Base-by-base conservation (phyloP, 352 stramenopile species). In the Peronosclerospora sorghi region DNA sequence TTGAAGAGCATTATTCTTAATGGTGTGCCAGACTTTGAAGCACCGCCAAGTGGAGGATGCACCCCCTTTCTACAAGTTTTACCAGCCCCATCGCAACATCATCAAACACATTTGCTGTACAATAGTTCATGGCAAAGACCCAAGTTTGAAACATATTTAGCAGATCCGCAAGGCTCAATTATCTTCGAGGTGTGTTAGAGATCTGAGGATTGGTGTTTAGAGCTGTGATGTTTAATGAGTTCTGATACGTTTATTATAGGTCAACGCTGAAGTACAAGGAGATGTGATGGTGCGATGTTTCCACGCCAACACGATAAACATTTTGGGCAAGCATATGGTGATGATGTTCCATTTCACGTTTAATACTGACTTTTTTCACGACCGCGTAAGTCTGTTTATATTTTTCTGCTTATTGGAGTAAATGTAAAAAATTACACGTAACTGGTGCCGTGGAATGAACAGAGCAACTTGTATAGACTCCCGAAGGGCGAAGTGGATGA, bases 261-360 rank as follows among this genome's bases (percentile, higher is more conserved):
- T 72, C 14, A 86, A 88, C 39, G 80, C 58, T 28, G 48, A 83
- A 38, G 67, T 91, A 15, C 73, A 86, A 35, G 75, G 75, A 1
- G 78, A 91, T 35, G 65, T 77, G 9, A 18, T 84, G 24, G 65
- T 91, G 23, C 59, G 75, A 14, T 78, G 73, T 29, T 91, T 86
- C 48, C 73, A 91, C 24, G 73, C 78, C 12, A 88, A 82, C 32
- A 67, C 62, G 29, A 69, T 60, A 19, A 73, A 77, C 20, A 82
- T 88, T 39, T 48, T 87, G 32, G 75, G 75, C 20, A 86, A 83
- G 50, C 70, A 87, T 57, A 75, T 86, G 41, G 66, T 80, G 32
- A 81, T 85, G 45, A 85, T 90, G 68, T 88, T 87, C 54, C 78
- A 90, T 59, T 77, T 90, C 34, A 86, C 73, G 9, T 85, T 90